Evolutionary conservation across 1,284 basidiomycete species (phyloP).

Genomic region (Ustilago curta): DNA sequence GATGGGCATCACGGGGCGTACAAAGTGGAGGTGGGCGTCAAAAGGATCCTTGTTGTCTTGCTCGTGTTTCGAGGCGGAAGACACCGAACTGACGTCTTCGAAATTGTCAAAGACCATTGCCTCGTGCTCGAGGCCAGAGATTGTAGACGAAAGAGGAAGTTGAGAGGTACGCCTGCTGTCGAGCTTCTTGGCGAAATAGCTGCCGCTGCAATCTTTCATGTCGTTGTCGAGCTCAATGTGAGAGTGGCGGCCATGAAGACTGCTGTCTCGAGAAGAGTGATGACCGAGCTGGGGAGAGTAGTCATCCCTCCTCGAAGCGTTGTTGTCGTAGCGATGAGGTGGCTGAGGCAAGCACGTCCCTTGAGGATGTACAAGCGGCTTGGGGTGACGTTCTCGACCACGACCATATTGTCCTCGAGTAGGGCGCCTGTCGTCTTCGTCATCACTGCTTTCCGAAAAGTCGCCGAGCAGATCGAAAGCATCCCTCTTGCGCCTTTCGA

Average conservation of each 20-base stretch:
- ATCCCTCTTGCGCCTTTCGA: slow-evolving; percentile 24
- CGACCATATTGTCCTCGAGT: slow-evolving; percentile 3
- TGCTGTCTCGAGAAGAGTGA: slow-evolving; percentile 6
- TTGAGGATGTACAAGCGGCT: slow-evolving; percentile 19
- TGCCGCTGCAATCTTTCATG: background rate
- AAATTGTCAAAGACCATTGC: slow-evolving; percentile 50
- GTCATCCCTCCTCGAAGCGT: background rate
- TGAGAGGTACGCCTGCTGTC: background rate
- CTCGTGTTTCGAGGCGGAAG: slow-evolving; percentile 20
- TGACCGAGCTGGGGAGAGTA: slow-evolving; percentile 3
- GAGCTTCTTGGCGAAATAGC: background rate
- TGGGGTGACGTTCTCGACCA: slow-evolving; percentile 29
- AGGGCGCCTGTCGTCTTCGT: slow-evolving; percentile 1
- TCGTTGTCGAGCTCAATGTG: background rate
- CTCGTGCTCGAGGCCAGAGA: slow-evolving; percentile 29
- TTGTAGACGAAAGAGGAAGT: background rate
- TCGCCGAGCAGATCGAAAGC: slow-evolving; percentile 35
- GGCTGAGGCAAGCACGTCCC: slow-evolving; percentile 9
- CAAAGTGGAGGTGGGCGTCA: slow-evolving; percentile 37
- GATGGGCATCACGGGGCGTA: slow-evolving; percentile 37
- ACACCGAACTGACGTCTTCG: slow-evolving; percentile 30
- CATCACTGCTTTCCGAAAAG: slow-evolving; percentile 23
- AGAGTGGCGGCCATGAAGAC: slow-evolving; percentile 6
- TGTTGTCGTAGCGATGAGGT: slow-evolving; percentile 11
- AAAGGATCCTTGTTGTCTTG: slow-evolving; percentile 22